phyloP scores from a whole-genome alignment of 305 asterid species.

The Ajuga reptans region DNA sequence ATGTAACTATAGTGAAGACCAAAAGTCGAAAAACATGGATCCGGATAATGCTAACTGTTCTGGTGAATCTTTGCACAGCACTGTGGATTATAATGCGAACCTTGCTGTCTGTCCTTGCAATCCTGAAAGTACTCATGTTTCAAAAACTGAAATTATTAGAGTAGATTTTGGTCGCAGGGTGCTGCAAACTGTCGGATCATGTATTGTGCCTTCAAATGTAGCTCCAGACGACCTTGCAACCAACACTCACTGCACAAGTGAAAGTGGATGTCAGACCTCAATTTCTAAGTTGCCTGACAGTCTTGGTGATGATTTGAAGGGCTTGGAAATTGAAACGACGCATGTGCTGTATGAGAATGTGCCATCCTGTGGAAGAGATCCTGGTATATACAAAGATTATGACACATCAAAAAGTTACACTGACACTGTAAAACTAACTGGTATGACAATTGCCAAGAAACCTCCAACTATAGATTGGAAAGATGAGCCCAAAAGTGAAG shows the following conservation, averaged over 20 bases:
- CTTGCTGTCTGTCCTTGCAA: constrained; percentile 21
- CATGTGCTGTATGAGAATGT: constrained; percentile 15
- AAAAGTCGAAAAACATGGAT: constrained; percentile 13
- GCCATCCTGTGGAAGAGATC: constrained; percentile 18
- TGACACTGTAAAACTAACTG: constrained; percentile 35
- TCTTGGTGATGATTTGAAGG: constrained; percentile 26
- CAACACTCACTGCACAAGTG: constrained; percentile 8
- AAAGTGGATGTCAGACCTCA: constrained; percentile 23
- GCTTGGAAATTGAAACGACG: constrained; percentile 17
- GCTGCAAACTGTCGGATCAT: constrained; percentile 25
- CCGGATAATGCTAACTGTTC: constrained; percentile 21
- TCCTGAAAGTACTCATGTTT: constrained; percentile 16
- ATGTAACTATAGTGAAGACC: constrained; percentile 26
- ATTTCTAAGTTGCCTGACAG: constrained; percentile 24
- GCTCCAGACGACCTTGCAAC: constrained; percentile 16
- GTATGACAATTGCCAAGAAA: constrained; percentile 48
- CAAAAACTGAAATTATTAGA: constrained; percentile 13
- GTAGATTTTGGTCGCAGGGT: constrained; percentile 19
- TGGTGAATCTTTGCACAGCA: constrained; percentile 19
- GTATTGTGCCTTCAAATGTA: constrained; percentile 18
- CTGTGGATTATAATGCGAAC: constrained; percentile 17
- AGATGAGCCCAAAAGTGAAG: constrained; percentile 29
- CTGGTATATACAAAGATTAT: constrained; percentile 18
- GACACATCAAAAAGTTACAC: constrained; percentile 24
- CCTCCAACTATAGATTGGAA: constrained; percentile 56